A percentile compares a stretch with the other conserved stretches of the same genome.
phyloP scores from a whole-genome alignment of 352 stramenopile species.

The Phytophthora foliorum region DNA sequence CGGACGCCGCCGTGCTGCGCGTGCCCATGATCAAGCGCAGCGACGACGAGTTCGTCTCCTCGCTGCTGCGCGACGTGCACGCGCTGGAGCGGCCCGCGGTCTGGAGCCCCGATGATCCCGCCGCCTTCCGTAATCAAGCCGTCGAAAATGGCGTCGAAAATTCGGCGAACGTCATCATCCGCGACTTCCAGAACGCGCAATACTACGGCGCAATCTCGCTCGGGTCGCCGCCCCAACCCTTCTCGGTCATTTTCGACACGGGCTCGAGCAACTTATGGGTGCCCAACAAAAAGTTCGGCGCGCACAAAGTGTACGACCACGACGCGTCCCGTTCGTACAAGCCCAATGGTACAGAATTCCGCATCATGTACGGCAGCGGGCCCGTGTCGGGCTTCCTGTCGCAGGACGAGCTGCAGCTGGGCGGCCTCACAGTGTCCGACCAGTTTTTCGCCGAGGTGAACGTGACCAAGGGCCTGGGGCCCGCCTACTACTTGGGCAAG shows the following conservation, averaged over 20 bases:
- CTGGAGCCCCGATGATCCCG: conserved; percentile 47
- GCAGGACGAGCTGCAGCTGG: conserved; percentile 86
- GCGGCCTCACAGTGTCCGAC: conserved; percentile 65
- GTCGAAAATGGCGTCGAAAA: conserved; percentile 6
- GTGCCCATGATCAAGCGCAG: conserved; percentile 78
- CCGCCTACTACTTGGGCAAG: conserved; percentile 95
- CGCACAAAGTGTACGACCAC: conserved; percentile 92
- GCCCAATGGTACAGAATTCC: conserved; percentile 93
- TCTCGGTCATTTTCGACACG: conserved; percentile 98
- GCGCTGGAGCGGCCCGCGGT: conserved; percentile 47
- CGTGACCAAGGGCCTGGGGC: conserved; percentile 95
- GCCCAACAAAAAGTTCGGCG: conserved; percentile 80
- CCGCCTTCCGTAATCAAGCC: conserved; percentile 18
- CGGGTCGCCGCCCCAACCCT: conserved; percentile 93
- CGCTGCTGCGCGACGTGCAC: conserved; percentile 63
- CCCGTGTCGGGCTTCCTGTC: conserved; percentile 94
- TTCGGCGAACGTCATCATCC: conserved; percentile 76
- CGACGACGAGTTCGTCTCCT: conserved; percentile 70
- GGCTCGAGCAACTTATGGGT: conserved; percentile 98
- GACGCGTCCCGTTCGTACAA: conserved; percentile 88
- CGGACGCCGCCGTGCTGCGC: conserved; percentile 53
- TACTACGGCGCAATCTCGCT: conserved; percentile 95
- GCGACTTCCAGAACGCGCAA: conserved; percentile 95
- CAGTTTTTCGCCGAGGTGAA: conserved; percentile 97
- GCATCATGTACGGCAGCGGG: conserved; percentile 96